A percentile compares a stretch with the other conserved stretches of the same genome.
These are phyloP conservation scores for Penicillium ochrochloron DNA, from an alignment of 495 filamentous ascomycete genomes.

Conservation along the genomic window DNA sequence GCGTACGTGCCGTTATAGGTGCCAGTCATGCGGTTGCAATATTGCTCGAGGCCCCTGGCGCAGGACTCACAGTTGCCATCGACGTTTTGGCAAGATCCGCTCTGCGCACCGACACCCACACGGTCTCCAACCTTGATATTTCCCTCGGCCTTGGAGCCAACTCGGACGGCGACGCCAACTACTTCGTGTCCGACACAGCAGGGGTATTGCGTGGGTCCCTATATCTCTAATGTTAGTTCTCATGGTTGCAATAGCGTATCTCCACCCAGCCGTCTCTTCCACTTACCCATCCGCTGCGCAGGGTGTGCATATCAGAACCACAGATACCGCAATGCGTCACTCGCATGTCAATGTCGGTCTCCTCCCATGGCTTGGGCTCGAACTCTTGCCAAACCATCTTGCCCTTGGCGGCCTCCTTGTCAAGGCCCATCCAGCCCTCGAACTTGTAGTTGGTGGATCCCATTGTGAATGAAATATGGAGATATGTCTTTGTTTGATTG, in stretches of 20 bases:
- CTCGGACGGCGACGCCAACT: slow-evolving; percentile 73
- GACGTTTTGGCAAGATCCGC: slow-evolving; percentile 64
- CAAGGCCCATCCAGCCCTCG: slow-evolving; percentile 80
- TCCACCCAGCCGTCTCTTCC: background rate
- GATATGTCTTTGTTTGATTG: slow-evolving; percentile 15
- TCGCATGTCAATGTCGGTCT: slow-evolving; percentile 70
- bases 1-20: slow-evolving; percentile 44
- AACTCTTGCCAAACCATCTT: slow-evolving; percentile 80
- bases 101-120: slow-evolving; percentile 86
- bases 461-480: slow-evolving; percentile 37
- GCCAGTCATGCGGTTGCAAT: slow-evolving; percentile 66
- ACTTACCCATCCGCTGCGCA: slow-evolving; percentile 72
- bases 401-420: slow-evolving; percentile 61
- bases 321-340: slow-evolving; percentile 52
- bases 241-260: background rate
- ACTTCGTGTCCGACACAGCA: slow-evolving; percentile 85
- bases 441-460: slow-evolving; percentile 65
- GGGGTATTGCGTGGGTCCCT: slow-evolving; percentile 67
- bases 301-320: slow-evolving; percentile 70
- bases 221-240: background rate
- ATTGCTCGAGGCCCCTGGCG: slow-evolving; percentile 60
- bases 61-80: slow-evolving; percentile 71
- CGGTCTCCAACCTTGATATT: slow-evolving; percentile 80
- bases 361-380: slow-evolving; percentile 80
- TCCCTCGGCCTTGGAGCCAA: slow-evolving; percentile 65